Percentiles rank a stretch among this genome's conserved stretches.
Conservation (phyloP, 164 flowering plant genomes). For the Annona squamosa region DNA sequence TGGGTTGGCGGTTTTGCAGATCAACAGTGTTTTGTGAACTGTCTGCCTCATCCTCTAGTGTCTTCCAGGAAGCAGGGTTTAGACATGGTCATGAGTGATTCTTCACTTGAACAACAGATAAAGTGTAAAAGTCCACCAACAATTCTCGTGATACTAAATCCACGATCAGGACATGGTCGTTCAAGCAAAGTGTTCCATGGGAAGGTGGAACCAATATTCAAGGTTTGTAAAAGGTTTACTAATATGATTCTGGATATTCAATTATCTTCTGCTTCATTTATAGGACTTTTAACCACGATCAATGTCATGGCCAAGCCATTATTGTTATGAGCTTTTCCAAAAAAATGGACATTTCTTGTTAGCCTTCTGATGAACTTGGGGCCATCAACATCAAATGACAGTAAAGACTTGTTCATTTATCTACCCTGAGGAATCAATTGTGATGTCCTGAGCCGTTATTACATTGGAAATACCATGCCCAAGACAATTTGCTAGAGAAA, state of each 20-base stretch:
- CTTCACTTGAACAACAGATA: conserved; percentile 55
- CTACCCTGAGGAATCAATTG: no score
- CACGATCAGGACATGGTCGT: conserved; percentile 95
- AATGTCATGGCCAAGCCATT: no score
- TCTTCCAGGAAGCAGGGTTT: conserved; percentile 74
- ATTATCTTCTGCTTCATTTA: not conserved
- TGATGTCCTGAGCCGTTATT: no score
- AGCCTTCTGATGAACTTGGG: no score
- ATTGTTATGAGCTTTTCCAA: no score
- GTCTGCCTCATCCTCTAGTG: conserved; percentile 79
- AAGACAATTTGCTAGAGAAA: no score
- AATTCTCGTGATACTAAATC: conserved; percentile 90
- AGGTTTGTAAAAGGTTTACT: conserved; percentile 35
- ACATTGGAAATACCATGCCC: no score
- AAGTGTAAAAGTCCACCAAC: conserved; percentile 79
- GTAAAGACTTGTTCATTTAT: no score
- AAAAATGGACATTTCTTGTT: no score
- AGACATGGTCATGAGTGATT: conserved; percentile 46
- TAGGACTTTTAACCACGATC: no score
- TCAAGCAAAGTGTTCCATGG: conserved; percentile 87
- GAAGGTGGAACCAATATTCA: conserved; percentile 90
- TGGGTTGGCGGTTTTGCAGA: conserved; percentile 97
- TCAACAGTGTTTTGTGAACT: conserved; percentile 82
- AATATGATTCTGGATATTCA: not conserved
- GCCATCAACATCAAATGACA: no score